Conservation (phyloP, 441 rosid species). For the Populus tomentosa region DNA sequence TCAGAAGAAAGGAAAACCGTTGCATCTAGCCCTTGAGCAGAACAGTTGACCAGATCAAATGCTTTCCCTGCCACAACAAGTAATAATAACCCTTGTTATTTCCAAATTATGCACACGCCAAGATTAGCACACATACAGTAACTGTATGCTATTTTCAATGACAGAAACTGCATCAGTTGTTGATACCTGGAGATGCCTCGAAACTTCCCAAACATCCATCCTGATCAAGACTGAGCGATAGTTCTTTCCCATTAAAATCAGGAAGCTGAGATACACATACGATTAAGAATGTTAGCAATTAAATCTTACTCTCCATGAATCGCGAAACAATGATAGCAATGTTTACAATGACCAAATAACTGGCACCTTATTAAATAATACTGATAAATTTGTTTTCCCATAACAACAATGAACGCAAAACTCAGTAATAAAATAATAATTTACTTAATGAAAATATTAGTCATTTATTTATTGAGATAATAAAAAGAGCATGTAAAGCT, state of each 20-base stretch:
- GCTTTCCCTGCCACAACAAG: slow-evolving; percentile 45
- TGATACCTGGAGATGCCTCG: slow-evolving; percentile 55
- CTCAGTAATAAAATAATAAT: no score
- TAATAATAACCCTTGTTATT: background rate
- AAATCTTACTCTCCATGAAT: background rate
- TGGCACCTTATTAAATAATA: background rate
- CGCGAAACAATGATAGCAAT: background rate
- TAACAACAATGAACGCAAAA: background rate
- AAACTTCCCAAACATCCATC: slow-evolving; percentile 56
- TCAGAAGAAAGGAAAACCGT: slow-evolving; percentile 48
- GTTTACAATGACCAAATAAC: background rate
- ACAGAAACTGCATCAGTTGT: background rate
- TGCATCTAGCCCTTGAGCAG: slow-evolving; percentile 47
- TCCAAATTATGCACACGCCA: background rate
- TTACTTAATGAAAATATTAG: background rate
- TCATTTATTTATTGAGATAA: background rate
- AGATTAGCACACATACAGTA: background rate
- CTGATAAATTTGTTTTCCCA: background rate
- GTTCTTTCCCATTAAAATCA: slow-evolving; percentile 49
- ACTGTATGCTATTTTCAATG: background rate
- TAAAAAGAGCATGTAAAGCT: background rate
- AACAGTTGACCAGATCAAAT: slow-evolving; percentile 47
- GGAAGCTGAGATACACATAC: slow-evolving; percentile 38
- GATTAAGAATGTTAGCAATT: background rate
- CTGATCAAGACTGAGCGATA: slow-evolving; percentile 38